Conservation (phyloP, 2,329 filamentous ascomycete genomes). For the Lecanicillium sp. region DNA sequence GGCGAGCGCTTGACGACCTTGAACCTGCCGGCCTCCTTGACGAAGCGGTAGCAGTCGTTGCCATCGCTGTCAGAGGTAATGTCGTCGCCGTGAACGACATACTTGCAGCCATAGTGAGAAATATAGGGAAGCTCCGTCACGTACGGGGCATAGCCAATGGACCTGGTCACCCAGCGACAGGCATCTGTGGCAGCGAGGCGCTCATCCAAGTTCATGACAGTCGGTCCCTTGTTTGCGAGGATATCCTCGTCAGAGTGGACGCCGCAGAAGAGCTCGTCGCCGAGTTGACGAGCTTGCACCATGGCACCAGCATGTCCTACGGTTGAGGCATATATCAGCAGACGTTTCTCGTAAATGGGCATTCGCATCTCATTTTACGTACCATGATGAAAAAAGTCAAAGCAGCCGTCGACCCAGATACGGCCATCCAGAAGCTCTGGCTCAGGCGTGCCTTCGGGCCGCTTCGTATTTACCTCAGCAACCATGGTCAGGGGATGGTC, state of each 20-base stretch:
- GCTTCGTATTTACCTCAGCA: constrained; percentile 7
- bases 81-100: constrained; percentile 94
- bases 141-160: constrained; percentile 81
- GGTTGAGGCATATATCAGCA: constrained; percentile 1
- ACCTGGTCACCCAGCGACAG: constrained; percentile 86
- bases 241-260: constrained; percentile 96
- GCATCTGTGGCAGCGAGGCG: constrained; percentile 85
- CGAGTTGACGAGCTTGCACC: constrained; percentile 88
- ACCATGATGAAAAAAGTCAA: constrained; percentile 98
- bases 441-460: constrained; percentile 34
- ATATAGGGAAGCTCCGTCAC: constrained; percentile 93
- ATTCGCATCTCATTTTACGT: constrained; percentile 17
- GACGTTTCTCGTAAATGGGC: too few species aligned
- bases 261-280: constrained; percentile 80
- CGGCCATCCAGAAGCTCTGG: constrained; percentile 56
- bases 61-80: constrained; percentile 91
- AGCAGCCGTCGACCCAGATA: constrained; percentile 98
- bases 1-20: constrained; percentile 95
- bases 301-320: constrained; percentile 91
- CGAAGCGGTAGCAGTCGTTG: constrained; percentile 95
- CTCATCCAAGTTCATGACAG: constrained; percentile 91
- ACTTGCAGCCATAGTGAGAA: constrained; percentile 87
- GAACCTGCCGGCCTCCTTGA: constrained; percentile 89
- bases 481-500: constrained; percentile 2
- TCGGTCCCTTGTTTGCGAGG: constrained; percentile 92